Conservation (phyloP, 345 rosid genomes). For the Camelina hispida region DNA sequence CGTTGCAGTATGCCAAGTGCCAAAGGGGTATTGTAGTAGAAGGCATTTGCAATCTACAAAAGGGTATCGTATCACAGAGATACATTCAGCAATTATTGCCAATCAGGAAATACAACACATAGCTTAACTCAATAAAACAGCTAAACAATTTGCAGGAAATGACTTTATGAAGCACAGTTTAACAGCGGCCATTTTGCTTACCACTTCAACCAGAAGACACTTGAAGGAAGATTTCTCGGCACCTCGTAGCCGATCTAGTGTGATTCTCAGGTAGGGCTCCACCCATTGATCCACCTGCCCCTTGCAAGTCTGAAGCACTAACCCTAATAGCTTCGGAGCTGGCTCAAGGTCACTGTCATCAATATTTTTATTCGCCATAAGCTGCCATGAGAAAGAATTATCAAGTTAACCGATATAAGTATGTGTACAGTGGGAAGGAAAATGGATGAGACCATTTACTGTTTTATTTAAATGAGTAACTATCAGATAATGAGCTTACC, state of each 20-base stretch:
- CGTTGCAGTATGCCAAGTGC: conserved; percentile 77
- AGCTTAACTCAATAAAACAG: not conserved
- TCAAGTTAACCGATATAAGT: conserved; percentile 5
- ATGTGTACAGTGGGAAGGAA: not conserved
- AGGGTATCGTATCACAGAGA: conserved; percentile 20
- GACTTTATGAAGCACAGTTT: conserved; percentile 18
- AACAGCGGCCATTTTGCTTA: conserved; percentile 46
- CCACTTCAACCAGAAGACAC: conserved; percentile 98
- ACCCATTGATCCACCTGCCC: conserved; percentile 98
- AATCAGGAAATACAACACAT: conserved; percentile 20
- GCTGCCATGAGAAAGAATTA: conserved; percentile 49
- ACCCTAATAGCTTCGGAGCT: conserved; percentile 93
- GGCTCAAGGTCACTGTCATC: conserved; percentile 94
- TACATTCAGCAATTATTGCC: conserved; percentile 30
- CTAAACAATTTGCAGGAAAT: conserved; percentile 1
- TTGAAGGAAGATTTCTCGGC: conserved; percentile 83
- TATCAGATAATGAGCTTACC: conserved; percentile 56
- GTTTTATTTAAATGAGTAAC: not conserved
- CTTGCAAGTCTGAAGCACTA: conserved; percentile 94
- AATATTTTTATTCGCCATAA: conserved; percentile 78
- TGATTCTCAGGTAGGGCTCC: conserved; percentile 89
- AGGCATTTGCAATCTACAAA: conserved; percentile 86
- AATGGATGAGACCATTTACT: conserved; percentile 1
- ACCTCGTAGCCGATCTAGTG: conserved; percentile 75
- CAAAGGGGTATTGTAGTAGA: conserved; percentile 83